Conservation (phyloP, 441 rosid species). For the Melastoma candidum region DNA sequence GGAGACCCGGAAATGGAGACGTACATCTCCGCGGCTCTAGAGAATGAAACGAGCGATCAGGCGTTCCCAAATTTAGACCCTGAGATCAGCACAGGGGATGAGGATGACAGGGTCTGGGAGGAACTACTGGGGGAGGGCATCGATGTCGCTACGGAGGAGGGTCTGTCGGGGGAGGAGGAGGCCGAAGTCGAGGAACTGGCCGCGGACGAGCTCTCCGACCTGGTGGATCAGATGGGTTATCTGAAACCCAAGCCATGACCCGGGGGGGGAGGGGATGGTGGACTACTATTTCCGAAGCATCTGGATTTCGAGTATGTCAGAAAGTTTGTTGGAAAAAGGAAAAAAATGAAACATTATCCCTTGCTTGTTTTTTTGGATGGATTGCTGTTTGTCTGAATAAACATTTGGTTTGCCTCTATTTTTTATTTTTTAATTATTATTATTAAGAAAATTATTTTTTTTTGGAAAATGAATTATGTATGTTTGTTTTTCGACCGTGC, state of each 20-base stretch:
- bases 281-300: too few species aligned
- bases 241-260: conserved; percentile 38
- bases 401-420: too few species aligned
- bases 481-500: too few species aligned
- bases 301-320: too few species aligned
- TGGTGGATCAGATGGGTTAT: conserved; percentile 61
- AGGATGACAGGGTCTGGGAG: conserved; percentile 33
- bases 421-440: too few species aligned
- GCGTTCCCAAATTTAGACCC: conserved; percentile 14
- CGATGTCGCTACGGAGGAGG: background rate
- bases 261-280: too few species aligned
- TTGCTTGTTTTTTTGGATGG: too few species aligned
- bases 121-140: conserved; percentile 34
- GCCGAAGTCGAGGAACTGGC: conserved; percentile 38
- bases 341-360: too few species aligned
- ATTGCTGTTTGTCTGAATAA: too few species aligned
- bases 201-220: conserved; percentile 34
- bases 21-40: conserved; percentile 29
- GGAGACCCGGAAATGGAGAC: conserved; percentile 38
- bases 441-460: too few species aligned
- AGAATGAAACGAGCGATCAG: conserved; percentile 22
- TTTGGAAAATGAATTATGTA: too few species aligned
- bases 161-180: conserved; percentile 20
- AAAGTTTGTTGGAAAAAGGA: too few species aligned
- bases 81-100: conserved; percentile 15